A percentile compares a stretch with the other conserved stretches of the same genome.
phyloP scores from a whole-genome alignment of 2,329 filamentous ascomycete species.

The Clarireedia hainanense region DNA sequence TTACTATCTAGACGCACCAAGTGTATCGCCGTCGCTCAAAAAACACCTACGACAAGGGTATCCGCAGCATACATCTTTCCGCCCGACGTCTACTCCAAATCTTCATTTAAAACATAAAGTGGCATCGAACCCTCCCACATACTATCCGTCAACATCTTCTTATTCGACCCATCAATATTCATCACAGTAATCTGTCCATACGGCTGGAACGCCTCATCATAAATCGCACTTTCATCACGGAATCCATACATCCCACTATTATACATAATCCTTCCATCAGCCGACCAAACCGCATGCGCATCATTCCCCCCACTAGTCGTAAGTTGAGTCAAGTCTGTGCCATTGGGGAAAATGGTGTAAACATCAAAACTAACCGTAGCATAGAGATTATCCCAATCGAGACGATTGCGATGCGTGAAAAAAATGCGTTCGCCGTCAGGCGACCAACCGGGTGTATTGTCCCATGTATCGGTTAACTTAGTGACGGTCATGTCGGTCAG shows the following conservation, averaged over 20 bases:
- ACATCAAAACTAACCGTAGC: conserved; percentile 31
- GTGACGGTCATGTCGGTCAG: conserved; percentile 22
- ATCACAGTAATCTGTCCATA: conserved; percentile 39
- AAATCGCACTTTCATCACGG: conserved; percentile 34
- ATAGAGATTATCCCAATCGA: conserved; percentile 9
- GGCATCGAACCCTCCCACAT: conserved; percentile 32
- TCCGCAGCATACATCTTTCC: not conserved
- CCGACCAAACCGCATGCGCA: conserved; percentile 37
- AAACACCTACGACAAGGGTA: not conserved
- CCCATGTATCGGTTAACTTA: conserved; percentile 32
- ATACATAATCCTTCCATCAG: conserved; percentile 36
- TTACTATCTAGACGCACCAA: no score
- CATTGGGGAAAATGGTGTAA: conserved; percentile 35
- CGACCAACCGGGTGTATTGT: conserved; percentile 34
- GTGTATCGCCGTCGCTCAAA: no score
- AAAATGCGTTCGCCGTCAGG: conserved; percentile 34
- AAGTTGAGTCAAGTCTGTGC: conserved; percentile 30
- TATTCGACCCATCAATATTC: conserved; percentile 34
- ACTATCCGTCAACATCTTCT: conserved; percentile 26
- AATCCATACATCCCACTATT: conserved; percentile 37
- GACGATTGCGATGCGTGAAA: conserved; percentile 31
- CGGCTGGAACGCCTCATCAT: conserved; percentile 38
- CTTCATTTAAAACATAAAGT: conserved; percentile 18
- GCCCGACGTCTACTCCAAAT: not conserved
- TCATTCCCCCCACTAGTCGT: conserved; percentile 34